phyloP scores from a whole-genome alignment of 108 stramenopile genomes.

The Nitzschia inconspicua region DNA sequence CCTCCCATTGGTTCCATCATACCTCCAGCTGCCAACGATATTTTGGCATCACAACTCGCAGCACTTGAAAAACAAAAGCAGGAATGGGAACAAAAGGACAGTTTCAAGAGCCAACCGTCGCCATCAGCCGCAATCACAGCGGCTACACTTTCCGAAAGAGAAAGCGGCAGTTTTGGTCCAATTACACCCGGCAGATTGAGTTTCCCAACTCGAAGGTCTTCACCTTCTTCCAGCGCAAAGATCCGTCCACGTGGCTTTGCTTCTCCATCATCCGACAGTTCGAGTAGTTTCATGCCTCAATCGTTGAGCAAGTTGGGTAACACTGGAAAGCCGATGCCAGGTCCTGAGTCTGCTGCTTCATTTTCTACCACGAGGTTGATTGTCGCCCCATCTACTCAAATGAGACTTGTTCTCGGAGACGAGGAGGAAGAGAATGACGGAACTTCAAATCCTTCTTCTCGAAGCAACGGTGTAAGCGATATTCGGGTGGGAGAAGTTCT shows the following conservation, averaged over 20 bases:
- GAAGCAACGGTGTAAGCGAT: background rate
- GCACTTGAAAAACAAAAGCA: slow-evolving; percentile 73
- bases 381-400: slow-evolving; percentile 20
- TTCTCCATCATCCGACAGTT: slow-evolving; percentile 21
- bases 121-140: slow-evolving; percentile 10
- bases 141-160: slow-evolving; percentile 23
- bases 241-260: slow-evolving; percentile 81
- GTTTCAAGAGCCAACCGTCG: slow-evolving; percentile 55
- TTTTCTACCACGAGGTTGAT: slow-evolving; percentile 22
- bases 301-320: slow-evolving; percentile 19
- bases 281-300: background rate
- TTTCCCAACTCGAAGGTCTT: slow-evolving; percentile 30
- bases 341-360: slow-evolving; percentile 29
- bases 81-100: slow-evolving; percentile 67
- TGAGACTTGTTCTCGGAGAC: slow-evolving; percentile 18
- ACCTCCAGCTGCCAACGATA: slow-evolving; percentile 66
- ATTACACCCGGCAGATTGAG: slow-evolving; percentile 9
- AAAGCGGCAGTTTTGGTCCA: slow-evolving; percentile 11
- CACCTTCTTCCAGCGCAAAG: slow-evolving; percentile 61
- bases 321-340: slow-evolving; percentile 30
- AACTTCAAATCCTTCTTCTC: background rate
- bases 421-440: background rate
- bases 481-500: background rate
- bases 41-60: slow-evolving; percentile 69
- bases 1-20: slow-evolving; percentile 35